Base-by-base conservation (phyloP, 352 stramenopile genomes). In the Pythium biforme region DNA sequence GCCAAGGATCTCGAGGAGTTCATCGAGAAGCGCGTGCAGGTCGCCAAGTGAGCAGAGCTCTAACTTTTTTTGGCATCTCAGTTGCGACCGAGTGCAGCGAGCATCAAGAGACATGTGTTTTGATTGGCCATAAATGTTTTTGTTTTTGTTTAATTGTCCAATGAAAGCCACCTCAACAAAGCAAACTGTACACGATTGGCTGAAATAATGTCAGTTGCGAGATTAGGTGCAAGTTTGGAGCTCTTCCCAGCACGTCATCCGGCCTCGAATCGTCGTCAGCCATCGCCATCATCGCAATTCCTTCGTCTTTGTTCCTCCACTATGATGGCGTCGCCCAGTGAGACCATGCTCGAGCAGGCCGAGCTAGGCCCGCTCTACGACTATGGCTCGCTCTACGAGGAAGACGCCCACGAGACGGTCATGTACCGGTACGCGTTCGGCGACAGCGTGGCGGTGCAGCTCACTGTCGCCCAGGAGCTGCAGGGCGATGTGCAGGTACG, bases 1-100 rank as follows among this genome's bases (percentile, higher is more conserved):
- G 86, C 86, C 19, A 74, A 89, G 53, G 86, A 95, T 66, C 74
- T 95, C 0, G 69, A 76, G 41, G 81, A 90, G 57, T 95, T 92
- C 52, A 79, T 95, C 27, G 68, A 88, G 37, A 74, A 77, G 49
- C 82, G 83, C 46, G 73, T 95, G 29, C 82, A 84, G 45, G 64
- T 89, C 20, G 45, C 64, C n/a, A 72, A 72, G 51, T 66, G 50
- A 41, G 9, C 10, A 2, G 3, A 49, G 14, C 47, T 14, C 25
- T 2, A 37, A 7, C 12, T 43, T 43, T 19, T 43, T 43, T 43
- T 43, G 46, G 22, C 46, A 43, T 43, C 37, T 43, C 37, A 43
- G 29, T 7, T n/a, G 22, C 40, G 22, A 55, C n/a, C 20, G 15
- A 37, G 37, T 60, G 29, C 12, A 37, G 40, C 25, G 22, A 11